Evolutionary conservation across 768 basidiomycete genomes (phyloP).

Genomic region (Melanogaster broomeanus): DNA sequence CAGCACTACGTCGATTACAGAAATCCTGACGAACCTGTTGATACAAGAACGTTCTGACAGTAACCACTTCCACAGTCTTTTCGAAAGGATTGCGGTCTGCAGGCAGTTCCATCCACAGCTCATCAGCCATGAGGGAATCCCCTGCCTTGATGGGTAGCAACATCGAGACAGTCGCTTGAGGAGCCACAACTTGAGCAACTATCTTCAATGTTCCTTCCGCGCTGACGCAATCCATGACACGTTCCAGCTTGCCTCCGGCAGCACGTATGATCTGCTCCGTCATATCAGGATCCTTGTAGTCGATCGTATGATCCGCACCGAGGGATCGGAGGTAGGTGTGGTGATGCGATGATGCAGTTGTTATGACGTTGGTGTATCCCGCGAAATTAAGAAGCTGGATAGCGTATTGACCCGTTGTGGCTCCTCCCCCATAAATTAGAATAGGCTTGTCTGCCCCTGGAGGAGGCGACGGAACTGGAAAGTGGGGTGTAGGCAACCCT

Average conservation of each 20-base stretch:
- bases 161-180: constrained; percentile 42
- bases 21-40: constrained; percentile 29
- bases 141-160: constrained; percentile 51
- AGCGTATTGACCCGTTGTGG: constrained; percentile 41
- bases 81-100: constrained; percentile 40
- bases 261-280: constrained; percentile 36
- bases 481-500: constrained; percentile 36
- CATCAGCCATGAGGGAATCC: constrained; percentile 33
- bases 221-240: constrained; percentile 43
- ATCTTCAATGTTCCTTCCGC: constrained; percentile 36
- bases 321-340: constrained; percentile 40
- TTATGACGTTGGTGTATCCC: constrained; percentile 44
- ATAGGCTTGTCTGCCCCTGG: constrained; percentile 36
- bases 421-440: constrained; percentile 47
- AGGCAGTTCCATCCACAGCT: constrained; percentile 36
- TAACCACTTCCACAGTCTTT: constrained; percentile 35
- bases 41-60: constrained; percentile 44
- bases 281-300: constrained; percentile 41
- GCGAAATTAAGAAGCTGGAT: constrained; percentile 43
- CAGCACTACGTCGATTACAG: neutral
- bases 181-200: constrained; percentile 39
- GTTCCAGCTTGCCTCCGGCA: constrained; percentile 30
- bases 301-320: constrained; percentile 42
- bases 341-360: constrained; percentile 42
- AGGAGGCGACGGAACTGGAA: constrained; percentile 33